These are phyloP conservation scores for Fusarium burgessii DNA, from an alignment of 2,329 filamentous ascomycete species.

Conservation along the genomic window DNA sequence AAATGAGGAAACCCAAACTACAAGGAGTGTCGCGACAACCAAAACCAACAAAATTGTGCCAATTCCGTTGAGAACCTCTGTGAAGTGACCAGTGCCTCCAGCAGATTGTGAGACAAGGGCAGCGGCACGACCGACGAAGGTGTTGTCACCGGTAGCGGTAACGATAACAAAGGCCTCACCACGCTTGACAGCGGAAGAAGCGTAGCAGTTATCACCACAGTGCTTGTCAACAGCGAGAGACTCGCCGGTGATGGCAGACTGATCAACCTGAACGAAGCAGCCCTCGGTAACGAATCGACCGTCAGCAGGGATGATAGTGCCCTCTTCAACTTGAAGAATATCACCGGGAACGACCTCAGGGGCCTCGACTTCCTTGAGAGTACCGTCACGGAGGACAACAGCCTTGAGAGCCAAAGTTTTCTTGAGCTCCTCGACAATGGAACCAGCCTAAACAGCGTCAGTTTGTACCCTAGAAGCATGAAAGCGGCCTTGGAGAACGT, in stretches of 20 bases:
- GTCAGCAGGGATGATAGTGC: constrained; percentile 91
- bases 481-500: no score
- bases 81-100: constrained; percentile 85
- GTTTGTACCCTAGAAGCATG: no score
- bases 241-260: constrained; percentile 92
- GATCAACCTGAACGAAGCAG: constrained; percentile 89
- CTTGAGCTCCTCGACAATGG: constrained; percentile 91
- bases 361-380: constrained; percentile 82
- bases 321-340: constrained; percentile 89
- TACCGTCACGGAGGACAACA: constrained; percentile 83
- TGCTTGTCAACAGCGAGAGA: constrained; percentile 93
- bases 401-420: constrained; percentile 91
- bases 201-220: constrained; percentile 82
- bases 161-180: constrained; percentile 87
- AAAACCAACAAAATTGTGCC: constrained; percentile 82
- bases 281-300: constrained; percentile 86
- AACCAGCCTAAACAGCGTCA: constrained; percentile 64
- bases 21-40: constrained; percentile 76
- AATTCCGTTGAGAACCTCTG: constrained; percentile 89
- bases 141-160: constrained; percentile 87
- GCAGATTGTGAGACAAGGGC: constrained; percentile 84
- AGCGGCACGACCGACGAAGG: constrained; percentile 89
- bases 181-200: constrained; percentile 90
- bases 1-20: constrained; percentile 89
- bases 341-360: constrained; percentile 89